These are phyloP conservation scores for Fremontodendron californicum DNA, from an alignment of 345 rosid genomes.

Conservation along the genomic window DNA sequence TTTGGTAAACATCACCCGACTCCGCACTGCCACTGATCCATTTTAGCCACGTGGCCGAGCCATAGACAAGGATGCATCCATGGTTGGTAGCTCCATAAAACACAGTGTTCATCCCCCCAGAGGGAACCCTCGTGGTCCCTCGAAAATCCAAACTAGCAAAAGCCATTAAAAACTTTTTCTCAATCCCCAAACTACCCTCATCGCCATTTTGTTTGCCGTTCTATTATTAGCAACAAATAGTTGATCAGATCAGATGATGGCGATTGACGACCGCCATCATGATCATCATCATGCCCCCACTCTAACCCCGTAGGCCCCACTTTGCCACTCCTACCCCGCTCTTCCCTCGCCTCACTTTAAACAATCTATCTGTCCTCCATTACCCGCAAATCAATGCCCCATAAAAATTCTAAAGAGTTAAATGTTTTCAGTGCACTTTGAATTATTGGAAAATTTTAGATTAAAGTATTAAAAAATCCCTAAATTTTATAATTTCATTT, in stretches of 20 bases:
- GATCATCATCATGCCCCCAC: slow-evolving; percentile 13
- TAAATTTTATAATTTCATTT: too few relatives aligned
- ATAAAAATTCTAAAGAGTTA: too few relatives aligned
- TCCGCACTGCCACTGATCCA: background rate
- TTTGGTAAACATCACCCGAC: background rate
- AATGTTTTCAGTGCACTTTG: too few relatives aligned
- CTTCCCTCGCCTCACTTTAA: slow-evolving; percentile 16
- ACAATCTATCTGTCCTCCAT: slow-evolving; percentile 56
- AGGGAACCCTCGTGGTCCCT: background rate
- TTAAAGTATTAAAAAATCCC: too few relatives aligned
- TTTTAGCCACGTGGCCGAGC: background rate
- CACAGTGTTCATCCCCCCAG: background rate
- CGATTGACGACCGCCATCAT: slow-evolving; percentile 19
- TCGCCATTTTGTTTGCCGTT: slow-evolving; percentile 21
- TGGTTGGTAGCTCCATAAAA: background rate
- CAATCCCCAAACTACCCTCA: slow-evolving; percentile 14
- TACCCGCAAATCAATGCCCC: slow-evolving; percentile 56
- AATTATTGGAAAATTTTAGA: too few relatives aligned
- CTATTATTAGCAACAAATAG: slow-evolving; percentile 6
- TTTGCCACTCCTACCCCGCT: background rate
- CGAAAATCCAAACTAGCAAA: too few relatives aligned
- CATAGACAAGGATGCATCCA: background rate
- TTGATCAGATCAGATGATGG: slow-evolving; percentile 19
- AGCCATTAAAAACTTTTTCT: background rate
- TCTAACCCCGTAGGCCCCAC: slow-evolving; percentile 17